A percentile compares a stretch with the other conserved stretches of the same genome.
Evolutionary conservation across 1,139 yeast species (phyloP).

Genomic region (Ogataea hybrid): DNA sequence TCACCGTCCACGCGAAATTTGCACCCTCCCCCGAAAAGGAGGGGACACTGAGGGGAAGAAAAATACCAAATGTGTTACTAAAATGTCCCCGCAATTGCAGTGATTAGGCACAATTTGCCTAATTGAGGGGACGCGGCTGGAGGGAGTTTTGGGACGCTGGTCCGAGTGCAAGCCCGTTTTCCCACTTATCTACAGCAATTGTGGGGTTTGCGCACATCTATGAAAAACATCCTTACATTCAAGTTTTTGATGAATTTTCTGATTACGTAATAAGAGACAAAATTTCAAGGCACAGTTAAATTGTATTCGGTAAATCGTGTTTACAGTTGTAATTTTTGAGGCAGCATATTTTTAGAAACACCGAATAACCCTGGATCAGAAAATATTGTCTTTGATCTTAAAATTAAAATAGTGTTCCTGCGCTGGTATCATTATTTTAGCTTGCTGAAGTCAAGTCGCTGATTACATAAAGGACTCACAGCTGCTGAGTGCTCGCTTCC

Average conservation of each 20-base stretch:
- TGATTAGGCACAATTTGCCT: conserved; percentile 2
- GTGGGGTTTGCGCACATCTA: not conserved
- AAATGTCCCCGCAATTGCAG: conserved; percentile 3
- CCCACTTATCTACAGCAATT: not conserved
- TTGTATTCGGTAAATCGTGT: not conserved
- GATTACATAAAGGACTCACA: not conserved
- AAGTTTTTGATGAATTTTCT: too few relatives aligned
- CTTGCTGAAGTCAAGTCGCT: not conserved
- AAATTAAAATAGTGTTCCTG: not conserved
- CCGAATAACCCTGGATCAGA: conserved; percentile 6
- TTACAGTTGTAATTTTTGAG: not conserved
- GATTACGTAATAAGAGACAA: not conserved
- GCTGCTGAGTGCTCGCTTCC: too few relatives aligned
- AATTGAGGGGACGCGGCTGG: conserved; percentile 6
- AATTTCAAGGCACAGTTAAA: not conserved
- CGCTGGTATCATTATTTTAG: not conserved
- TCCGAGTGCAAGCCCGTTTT: too few relatives aligned
- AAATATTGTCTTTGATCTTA: conserved; percentile 2
- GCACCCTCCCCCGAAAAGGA: not conserved
- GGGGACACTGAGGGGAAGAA: conserved; percentile 12
- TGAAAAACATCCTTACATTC: conserved; percentile 1
- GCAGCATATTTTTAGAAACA: conserved; percentile 13
- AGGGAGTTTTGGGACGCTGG: not conserved
- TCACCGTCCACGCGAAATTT: conserved; percentile 2
- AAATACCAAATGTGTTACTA: too few relatives aligned